These are phyloP conservation scores for Austroboletus niveus DNA, from an alignment of 1,284 basidiomycete species.

Conservation along the genomic window DNA sequence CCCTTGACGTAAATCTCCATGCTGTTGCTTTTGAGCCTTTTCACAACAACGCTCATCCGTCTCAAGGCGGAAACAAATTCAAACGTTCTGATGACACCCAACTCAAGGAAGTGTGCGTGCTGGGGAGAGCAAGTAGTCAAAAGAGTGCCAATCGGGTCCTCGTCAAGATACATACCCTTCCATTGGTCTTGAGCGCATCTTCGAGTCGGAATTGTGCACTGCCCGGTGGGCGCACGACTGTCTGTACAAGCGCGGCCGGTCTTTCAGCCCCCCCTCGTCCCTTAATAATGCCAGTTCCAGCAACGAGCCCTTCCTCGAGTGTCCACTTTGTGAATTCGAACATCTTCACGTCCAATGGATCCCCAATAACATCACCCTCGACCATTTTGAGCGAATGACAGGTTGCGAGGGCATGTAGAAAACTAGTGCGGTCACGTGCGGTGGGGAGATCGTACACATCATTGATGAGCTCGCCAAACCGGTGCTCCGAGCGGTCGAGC, in stretches of 20 bases:
- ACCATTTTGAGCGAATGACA: slow-evolving; percentile 96
- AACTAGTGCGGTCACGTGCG: slow-evolving; percentile 73
- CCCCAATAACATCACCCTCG: slow-evolving; percentile 87
- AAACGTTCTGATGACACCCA: slow-evolving; percentile 95
- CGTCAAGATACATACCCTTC: slow-evolving; percentile 52
- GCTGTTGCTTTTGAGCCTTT: slow-evolving; percentile 87
- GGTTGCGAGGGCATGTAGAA: slow-evolving; percentile 92
- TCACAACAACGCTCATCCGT: slow-evolving; percentile 98
- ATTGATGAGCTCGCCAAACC: slow-evolving; percentile 90
- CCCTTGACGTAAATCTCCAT: slow-evolving; percentile 99
- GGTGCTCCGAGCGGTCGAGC: slow-evolving; percentile 69
- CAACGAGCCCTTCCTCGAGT: slow-evolving; percentile 85
- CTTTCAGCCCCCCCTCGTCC: slow-evolving; percentile 63
- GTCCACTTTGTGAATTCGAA: slow-evolving; percentile 97
- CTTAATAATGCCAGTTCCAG: slow-evolving; percentile 69
- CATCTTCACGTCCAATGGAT: slow-evolving; percentile 97
- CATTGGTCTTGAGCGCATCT: slow-evolving; percentile 83
- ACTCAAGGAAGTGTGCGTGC: slow-evolving; percentile 94
- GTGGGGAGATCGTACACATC: slow-evolving; percentile 85
- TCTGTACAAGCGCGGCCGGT: slow-evolving; percentile 92
- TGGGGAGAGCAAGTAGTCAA: slow-evolving; percentile 32
- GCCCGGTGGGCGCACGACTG: slow-evolving; percentile 93
- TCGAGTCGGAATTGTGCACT: slow-evolving; percentile 87
- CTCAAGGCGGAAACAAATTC: slow-evolving; percentile 95
- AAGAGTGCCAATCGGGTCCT: not conserved